Percentiles rank a stretch among this genome's conserved stretches.
These are phyloP conservation scores for Hordeum pubiflorum DNA, from an alignment of 202 grass and related monocot species.

Conservation along the genomic window DNA sequence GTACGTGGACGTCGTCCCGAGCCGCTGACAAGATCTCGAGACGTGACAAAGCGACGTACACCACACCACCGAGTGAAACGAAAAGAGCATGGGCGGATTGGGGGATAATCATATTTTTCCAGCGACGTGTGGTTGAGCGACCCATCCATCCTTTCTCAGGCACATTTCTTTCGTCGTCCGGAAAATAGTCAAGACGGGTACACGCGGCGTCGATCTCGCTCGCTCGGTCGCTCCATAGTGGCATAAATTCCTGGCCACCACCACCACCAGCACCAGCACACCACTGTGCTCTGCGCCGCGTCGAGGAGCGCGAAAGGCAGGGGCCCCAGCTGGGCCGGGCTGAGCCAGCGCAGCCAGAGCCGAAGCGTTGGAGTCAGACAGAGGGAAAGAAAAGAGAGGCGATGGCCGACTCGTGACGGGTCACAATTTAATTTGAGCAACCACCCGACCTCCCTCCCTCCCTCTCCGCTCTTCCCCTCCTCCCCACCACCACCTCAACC, in stretches of 20 bases:
- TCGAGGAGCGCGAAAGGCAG: neutral
- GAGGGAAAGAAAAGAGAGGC: neutral
- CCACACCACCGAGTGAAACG: neutral
- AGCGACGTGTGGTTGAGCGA: neutral
- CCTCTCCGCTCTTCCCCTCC: neutral
- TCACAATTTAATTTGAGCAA: conserved; percentile 26
- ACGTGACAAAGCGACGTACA: neutral
- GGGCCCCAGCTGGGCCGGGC: neutral
- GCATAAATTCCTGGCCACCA: neutral
- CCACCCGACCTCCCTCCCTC: conserved; percentile 7
- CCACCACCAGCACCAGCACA: neutral
- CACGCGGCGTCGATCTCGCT: neutral
- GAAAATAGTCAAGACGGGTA: neutral
- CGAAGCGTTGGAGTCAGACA: conserved; percentile 14
- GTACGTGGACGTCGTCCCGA: neutral
- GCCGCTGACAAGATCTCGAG: neutral
- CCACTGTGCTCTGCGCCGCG: conserved; percentile 8
- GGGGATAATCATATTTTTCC: neutral
- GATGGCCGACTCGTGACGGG: conserved; percentile 17
- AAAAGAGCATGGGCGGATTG: neutral
- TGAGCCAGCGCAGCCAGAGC: neutral
- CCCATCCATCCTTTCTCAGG: neutral
- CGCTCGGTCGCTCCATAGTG: neutral
- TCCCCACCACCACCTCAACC: neutral
- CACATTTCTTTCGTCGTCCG: neutral